Conservation (phyloP, 2,329 filamentous ascomycete genomes). For the Aspergillus sp. region DNA sequence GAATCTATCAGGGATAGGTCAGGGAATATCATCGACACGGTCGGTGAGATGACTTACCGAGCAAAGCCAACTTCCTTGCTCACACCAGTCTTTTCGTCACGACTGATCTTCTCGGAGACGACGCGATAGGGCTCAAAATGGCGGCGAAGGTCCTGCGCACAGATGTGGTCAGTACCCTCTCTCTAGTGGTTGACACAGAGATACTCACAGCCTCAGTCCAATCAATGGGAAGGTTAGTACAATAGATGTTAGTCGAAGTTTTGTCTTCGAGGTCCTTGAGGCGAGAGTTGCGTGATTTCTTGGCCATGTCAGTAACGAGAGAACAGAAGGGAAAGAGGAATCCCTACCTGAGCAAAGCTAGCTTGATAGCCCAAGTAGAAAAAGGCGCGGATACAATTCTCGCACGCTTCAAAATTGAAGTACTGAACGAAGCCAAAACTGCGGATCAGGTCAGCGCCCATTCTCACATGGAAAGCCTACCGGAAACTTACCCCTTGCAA, state of each 20-base stretch:
- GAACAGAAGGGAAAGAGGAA: background rate
- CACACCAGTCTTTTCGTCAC: constrained; percentile 79
- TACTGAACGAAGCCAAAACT: constrained; percentile 99
- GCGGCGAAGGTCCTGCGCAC: constrained; percentile 65
- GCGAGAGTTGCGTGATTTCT: constrained; percentile 98
- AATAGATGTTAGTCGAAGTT: constrained; percentile 90
- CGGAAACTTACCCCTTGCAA: constrained; percentile 79
- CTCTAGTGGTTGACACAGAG: background rate
- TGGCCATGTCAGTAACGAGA: constrained; percentile 22
- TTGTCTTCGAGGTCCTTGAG: constrained; percentile 95
- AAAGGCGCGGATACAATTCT: constrained; percentile 94
- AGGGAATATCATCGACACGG: constrained; percentile 5
- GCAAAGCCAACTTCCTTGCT: constrained; percentile 97
- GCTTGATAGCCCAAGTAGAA: constrained; percentile 95
- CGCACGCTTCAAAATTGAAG: constrained; percentile 79
- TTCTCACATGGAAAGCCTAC: constrained; percentile 14
- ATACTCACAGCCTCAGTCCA: constrained; percentile 80
- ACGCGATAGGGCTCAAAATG: constrained; percentile 59
- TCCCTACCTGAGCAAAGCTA: constrained; percentile 80
- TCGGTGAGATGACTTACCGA: constrained; percentile 56
- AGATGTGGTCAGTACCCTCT: constrained; percentile 15
- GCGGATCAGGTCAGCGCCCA: constrained; percentile 20
- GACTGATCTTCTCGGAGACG: constrained; percentile 90
- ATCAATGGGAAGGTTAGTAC: constrained; percentile 90
- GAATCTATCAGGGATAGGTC: constrained; percentile 61